Conservation (phyloP, 352 stramenopile species). For the Globisporangium yorkense region DNA sequence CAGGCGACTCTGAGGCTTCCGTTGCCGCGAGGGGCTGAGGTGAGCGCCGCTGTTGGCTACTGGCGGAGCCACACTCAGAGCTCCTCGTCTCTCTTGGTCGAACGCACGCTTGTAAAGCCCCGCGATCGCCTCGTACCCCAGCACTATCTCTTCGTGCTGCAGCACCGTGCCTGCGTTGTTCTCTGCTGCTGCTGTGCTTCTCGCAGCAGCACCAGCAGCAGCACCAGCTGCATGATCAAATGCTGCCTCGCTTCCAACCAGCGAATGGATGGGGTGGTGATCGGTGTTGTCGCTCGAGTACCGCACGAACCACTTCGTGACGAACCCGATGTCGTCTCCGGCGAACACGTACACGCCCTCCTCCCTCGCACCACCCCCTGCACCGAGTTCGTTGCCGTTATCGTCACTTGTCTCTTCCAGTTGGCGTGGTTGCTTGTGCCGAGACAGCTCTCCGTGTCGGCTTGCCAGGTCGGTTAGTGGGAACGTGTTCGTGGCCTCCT, state of each 20-base stretch:
- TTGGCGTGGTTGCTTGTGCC: neutral
- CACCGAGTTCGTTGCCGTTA: neutral
- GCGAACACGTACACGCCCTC: constrained; percentile 33
- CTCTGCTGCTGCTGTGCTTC: neutral
- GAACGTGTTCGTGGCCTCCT: constrained; percentile 7
- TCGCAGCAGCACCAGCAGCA: neutral
- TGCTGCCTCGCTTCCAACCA: neutral
- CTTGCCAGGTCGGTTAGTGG: constrained; percentile 4
- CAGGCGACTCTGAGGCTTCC: neutral
- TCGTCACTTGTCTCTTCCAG: constrained; percentile 11
- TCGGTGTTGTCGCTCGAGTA: neutral
- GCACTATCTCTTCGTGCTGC: constrained; percentile 49
- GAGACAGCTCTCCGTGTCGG: neutral
- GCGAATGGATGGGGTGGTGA: constrained; percentile 7
- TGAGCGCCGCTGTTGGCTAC: neutral
- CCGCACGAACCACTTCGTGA: constrained; percentile 33
- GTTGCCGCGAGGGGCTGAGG: neutral
- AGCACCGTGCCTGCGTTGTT: constrained; percentile 16
- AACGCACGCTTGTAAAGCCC: constrained; percentile 38
- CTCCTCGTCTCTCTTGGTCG: constrained; percentile 1
- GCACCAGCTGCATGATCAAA: neutral
- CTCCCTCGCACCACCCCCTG: constrained; percentile 1
- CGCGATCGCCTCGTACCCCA: constrained; percentile 46
- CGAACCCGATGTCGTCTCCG: constrained; percentile 35
- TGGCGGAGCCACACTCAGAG: neutral